Evolutionary conservation across 345 rosid genomes (phyloP).

Genomic region (Eutrema yunnanense): DNA sequence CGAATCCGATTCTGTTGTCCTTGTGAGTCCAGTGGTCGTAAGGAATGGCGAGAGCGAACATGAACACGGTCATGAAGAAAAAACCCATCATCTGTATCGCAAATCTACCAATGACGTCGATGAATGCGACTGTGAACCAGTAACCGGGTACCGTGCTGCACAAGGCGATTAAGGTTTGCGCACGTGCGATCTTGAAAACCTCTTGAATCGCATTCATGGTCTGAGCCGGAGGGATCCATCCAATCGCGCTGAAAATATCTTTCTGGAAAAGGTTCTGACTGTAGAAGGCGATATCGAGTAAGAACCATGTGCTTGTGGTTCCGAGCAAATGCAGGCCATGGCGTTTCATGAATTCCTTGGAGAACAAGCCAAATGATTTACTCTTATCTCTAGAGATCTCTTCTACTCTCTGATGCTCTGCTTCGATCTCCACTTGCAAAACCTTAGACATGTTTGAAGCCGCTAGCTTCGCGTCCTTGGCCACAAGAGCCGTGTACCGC

Average conservation of each 20-base stretch:
- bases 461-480: slow-evolving; percentile 64
- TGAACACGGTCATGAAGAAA: slow-evolving; percentile 88
- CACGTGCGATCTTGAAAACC: slow-evolving; percentile 67
- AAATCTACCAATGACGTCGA: slow-evolving; percentile 65
- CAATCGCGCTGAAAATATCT: slow-evolving; percentile 78
- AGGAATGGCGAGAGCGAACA: slow-evolving; percentile 85
- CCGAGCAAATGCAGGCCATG: slow-evolving; percentile 87
- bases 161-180: slow-evolving; percentile 77
- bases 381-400: slow-evolving; percentile 8
- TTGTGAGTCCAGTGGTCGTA: slow-evolving; percentile 77
- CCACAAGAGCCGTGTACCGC: slow-evolving; percentile 83
- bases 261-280: slow-evolving; percentile 85
- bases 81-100: slow-evolving; percentile 81
- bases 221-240: slow-evolving; percentile 75
- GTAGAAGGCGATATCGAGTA: slow-evolving; percentile 81
- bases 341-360: slow-evolving; percentile 46
- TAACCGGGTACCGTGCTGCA: slow-evolving; percentile 83
- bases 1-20: slow-evolving; percentile 69
- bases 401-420: slow-evolving; percentile 41
- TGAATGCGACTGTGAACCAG: slow-evolving; percentile 75
- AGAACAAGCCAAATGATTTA: slow-evolving; percentile 54
- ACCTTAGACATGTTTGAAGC: slow-evolving; percentile 83
- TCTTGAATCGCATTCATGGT: slow-evolving; percentile 78
- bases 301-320: slow-evolving; percentile 76
- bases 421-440: slow-evolving; percentile 58